These are phyloP conservation scores for Lentinula boryana DNA, from an alignment of 768 basidiomycete species.

Conservation along the genomic window DNA sequence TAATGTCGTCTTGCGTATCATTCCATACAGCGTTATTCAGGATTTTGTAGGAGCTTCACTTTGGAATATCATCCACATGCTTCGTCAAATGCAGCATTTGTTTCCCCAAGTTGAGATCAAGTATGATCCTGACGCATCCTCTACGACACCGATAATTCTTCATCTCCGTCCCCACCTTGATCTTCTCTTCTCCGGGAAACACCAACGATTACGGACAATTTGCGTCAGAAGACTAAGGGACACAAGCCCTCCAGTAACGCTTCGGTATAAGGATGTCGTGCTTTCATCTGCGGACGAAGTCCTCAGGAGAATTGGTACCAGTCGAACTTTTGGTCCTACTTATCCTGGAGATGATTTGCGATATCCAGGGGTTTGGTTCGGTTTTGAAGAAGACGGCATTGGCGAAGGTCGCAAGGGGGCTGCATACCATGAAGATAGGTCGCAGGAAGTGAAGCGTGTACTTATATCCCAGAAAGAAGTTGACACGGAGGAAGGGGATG, in stretches of 20 bases:
- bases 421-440: slow-evolving; percentile 50
- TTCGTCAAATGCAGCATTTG: slow-evolving; percentile 57
- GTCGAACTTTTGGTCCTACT: slow-evolving; percentile 75
- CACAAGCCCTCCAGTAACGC: slow-evolving; percentile 56
- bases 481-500: slow-evolving; percentile 52
- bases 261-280: slow-evolving; percentile 61
- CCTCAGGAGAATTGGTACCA: slow-evolving; percentile 59
- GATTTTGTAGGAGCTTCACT: slow-evolving; percentile 56
- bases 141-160: slow-evolving; percentile 68
- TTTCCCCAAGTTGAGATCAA: slow-evolving; percentile 84
- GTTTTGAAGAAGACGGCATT: slow-evolving; percentile 71
- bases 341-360: slow-evolving; percentile 71
- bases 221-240: slow-evolving; percentile 64
- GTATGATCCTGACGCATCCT: slow-evolving; percentile 68
- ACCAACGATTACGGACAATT: slow-evolving; percentile 78
- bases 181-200: slow-evolving; percentile 75
- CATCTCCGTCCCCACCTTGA: slow-evolving; percentile 80
- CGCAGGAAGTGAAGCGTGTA: slow-evolving; percentile 72
- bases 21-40: slow-evolving; percentile 4
- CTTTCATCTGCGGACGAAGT: slow-evolving; percentile 59
- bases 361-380: slow-evolving; percentile 82
- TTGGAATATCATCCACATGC: slow-evolving; percentile 68
- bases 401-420: slow-evolving; percentile 46
- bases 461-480: slow-evolving; percentile 65
- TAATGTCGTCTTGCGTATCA: slow-evolving; percentile 16